Base-by-base conservation (phyloP, 163 green algal genomes). In the Chlorella variabilis region DNA sequence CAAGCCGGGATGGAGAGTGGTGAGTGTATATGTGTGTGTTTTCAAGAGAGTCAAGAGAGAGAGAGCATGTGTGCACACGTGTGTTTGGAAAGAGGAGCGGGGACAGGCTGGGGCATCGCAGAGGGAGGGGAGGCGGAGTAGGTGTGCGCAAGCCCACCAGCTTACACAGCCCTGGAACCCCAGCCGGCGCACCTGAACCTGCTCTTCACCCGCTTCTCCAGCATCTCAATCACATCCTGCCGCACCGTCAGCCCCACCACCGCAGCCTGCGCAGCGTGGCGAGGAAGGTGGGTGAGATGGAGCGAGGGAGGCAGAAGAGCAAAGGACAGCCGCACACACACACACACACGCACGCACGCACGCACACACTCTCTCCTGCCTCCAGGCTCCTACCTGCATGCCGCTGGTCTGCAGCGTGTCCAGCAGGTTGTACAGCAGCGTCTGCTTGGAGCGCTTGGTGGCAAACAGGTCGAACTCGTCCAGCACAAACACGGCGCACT, bases 351-450 rank as follows among this genome's bases (percentile, higher is more conserved):
- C 65, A 41, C 18, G 56, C 21, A 38, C 36, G 1, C 25, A 73
- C 36, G 21, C 65, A 33, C 65, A 8, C 65, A 27, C 9, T 42
- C 6, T 27, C 23, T 39, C 41, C 68, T 76, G 41, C 68, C 38
- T 45, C n/a, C 29, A 71, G 49, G 51, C 34, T 45, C 48, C 8
- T 41, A 87, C 91, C 87, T 95, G 90, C 73, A 96, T 91, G 67
- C 89, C 78, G 58, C 84, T 86, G 54, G 73, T 76, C 38, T 93
- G 87, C 66, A 98, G 83, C 31, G 92, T 86, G 83, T 98, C 95
- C 75, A 98, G 83, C 75, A 98, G 88, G 79, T 94, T 95, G 90
- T 98, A 98, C 65, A 98, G 88, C 75, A 98, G 76, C 68, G 89
- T 92, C 88, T 98, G 94, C 86, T 94, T 96, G 31, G 86, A 56